phyloP scores from a whole-genome alignment of 148 eudicot species.

The Hydrangea macrophylla region DNA sequence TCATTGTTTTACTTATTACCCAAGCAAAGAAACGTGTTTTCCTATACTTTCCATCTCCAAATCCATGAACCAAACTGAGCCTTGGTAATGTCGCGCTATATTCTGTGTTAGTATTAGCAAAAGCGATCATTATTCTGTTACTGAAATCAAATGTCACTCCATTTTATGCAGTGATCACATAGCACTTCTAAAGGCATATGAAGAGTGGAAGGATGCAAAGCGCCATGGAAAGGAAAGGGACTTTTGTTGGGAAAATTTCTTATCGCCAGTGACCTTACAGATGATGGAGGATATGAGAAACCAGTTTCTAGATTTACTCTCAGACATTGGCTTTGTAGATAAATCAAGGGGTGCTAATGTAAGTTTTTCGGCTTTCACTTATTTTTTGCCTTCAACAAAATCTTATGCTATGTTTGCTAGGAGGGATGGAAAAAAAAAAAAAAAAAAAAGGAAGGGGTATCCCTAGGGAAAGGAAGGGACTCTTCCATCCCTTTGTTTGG shows the following conservation, averaged over 20 bases:
- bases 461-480: too few relatives aligned
- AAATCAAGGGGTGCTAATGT: conserved; percentile 82
- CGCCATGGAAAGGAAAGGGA: conserved; percentile 55
- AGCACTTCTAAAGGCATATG: conserved; percentile 96
- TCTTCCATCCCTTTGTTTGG: too few relatives aligned
- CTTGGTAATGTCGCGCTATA: too few relatives aligned
- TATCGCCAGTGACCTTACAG: conserved; percentile 75
- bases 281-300: conserved; percentile 93
- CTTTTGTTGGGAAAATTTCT: conserved; percentile 90
- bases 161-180: conserved; percentile 81
- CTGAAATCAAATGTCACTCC: not conserved
- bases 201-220: conserved; percentile 93
- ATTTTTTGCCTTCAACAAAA: not conserved
- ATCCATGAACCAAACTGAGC: not conserved
- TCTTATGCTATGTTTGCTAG: too few relatives aligned
- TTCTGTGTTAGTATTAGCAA: not conserved
- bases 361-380: conserved; percentile 22
- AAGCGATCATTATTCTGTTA: conserved; percentile 8
- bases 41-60: too few relatives aligned
- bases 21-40: too few relatives aligned
- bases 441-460: too few relatives aligned
- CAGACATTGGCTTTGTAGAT: conserved; percentile 82
- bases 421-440: too few relatives aligned
- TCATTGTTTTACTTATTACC: too few relatives aligned
- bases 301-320: conserved; percentile 82